Conservation (phyloP, 179 eudicot genomes). For the Gypsophila paniculata region DNA sequence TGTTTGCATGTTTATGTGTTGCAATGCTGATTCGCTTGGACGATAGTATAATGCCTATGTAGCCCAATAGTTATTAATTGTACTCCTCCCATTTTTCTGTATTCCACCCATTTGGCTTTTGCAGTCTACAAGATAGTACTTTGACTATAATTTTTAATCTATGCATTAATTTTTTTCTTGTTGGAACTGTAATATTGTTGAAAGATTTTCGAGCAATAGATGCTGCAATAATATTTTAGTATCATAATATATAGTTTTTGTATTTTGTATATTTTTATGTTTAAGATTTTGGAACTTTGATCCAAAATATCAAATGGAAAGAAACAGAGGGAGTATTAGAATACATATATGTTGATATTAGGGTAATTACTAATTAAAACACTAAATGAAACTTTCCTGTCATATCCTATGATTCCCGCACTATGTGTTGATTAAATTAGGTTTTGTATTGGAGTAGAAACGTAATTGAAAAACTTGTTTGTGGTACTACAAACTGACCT, state of each 20-base stretch:
- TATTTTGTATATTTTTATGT: no score
- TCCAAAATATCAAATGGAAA: no score
- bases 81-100: no score
- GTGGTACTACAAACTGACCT: neutral
- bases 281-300: no score
- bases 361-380: neutral
- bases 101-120: no score
- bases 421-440: neutral
- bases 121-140: no score
- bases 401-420: neutral
- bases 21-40: neutral
- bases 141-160: no score
- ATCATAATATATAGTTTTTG: no score
- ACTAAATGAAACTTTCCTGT: neutral
- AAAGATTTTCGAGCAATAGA: no score
- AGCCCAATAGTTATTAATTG: neutral
- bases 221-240: no score
- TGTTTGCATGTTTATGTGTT: neutral
- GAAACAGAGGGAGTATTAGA: neutral
- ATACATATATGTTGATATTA: neutral
- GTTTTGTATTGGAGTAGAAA: neutral
- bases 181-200: no score
- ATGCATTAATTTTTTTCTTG: no score
- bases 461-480: neutral
- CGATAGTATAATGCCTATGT: neutral